Percentiles rank a stretch among this genome's conserved stretches.
These are phyloP conservation scores for Geranium incanum DNA, from an alignment of 441 rosid genomes.

Conservation along the genomic window DNA sequence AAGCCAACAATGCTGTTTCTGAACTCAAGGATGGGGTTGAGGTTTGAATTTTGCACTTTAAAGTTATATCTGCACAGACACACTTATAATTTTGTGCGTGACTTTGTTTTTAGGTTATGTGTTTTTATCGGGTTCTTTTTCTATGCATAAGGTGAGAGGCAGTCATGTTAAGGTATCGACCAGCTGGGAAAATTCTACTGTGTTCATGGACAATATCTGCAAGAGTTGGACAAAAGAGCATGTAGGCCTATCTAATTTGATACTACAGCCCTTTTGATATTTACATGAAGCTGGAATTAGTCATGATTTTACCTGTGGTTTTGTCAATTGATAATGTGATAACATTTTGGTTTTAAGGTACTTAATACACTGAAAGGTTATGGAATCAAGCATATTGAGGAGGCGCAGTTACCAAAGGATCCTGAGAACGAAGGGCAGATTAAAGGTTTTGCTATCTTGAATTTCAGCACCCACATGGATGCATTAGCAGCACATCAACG, in stretches of 20 bases:
- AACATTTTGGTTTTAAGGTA: conserved; percentile 10
- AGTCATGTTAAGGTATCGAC: conserved; percentile 18
- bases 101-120: neutral
- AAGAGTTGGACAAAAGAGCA: conserved; percentile 25
- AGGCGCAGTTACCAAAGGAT: conserved; percentile 16
- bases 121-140: neutral
- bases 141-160: conserved; percentile 18
- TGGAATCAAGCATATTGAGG: conserved; percentile 20
- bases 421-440: conserved; percentile 14
- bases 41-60: conserved; percentile 13
- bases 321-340: conserved; percentile 8
- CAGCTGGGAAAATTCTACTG: conserved; percentile 12
- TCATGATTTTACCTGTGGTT: conserved; percentile 4
- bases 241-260: conserved; percentile 17
- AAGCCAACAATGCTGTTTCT: conserved; percentile 20
- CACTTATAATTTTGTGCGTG: neutral
- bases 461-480: conserved; percentile 17
- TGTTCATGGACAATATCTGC: conserved; percentile 20
- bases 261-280: neutral
- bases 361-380: conserved; percentile 18
- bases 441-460: conserved; percentile 21
- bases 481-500: conserved; percentile 17
- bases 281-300: neutral
- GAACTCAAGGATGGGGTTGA: conserved; percentile 19
- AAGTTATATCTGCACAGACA: neutral